Evolutionary conservation across 2,329 filamentous ascomycete genomes (phyloP).

Genomic region (Beauveria varroae): DNA sequence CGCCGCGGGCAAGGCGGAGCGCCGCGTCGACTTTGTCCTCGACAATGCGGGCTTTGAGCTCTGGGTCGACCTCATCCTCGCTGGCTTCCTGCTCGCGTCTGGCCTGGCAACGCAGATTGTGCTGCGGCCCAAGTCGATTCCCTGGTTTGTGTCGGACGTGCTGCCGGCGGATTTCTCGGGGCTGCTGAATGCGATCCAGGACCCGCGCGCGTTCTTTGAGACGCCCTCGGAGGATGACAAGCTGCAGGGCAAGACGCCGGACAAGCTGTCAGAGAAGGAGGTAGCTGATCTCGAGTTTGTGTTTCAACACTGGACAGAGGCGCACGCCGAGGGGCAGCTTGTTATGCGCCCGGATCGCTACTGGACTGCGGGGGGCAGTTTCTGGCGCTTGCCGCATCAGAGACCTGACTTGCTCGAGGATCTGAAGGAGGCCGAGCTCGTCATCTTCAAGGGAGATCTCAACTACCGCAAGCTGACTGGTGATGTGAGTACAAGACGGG

Average conservation of each 20-base stretch:
- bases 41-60: constrained; percentile 98
- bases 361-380: constrained; percentile 85
- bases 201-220: constrained; percentile 73
- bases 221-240: constrained; percentile 61
- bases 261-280: constrained; percentile 60
- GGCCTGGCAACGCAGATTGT: constrained; percentile 81
- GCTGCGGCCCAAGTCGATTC: constrained; percentile 88
- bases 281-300: constrained; percentile 62
- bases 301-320: constrained; percentile 70
- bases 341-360: constrained; percentile 78
- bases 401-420: constrained; percentile 66
- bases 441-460: constrained; percentile 94
- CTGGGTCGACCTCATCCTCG: constrained; percentile 88
- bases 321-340: constrained; percentile 79
- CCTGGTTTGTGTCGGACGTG: constrained; percentile 98
- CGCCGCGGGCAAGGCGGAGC: constrained; percentile 54
- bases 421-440: constrained; percentile 73
- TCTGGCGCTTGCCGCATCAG: constrained; percentile 72
- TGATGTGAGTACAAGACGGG: constrained; percentile 55
- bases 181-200: constrained; percentile 72
- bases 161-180: constrained; percentile 76
- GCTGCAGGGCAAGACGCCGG: constrained; percentile 47
- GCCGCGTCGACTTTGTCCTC: constrained; percentile 86
- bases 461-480: constrained; percentile 92
- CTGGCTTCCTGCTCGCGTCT: constrained; percentile 78